Conservation (phyloP, 2,329 filamentous ascomycete genomes). For the Calonectria hongkongensis region DNA sequence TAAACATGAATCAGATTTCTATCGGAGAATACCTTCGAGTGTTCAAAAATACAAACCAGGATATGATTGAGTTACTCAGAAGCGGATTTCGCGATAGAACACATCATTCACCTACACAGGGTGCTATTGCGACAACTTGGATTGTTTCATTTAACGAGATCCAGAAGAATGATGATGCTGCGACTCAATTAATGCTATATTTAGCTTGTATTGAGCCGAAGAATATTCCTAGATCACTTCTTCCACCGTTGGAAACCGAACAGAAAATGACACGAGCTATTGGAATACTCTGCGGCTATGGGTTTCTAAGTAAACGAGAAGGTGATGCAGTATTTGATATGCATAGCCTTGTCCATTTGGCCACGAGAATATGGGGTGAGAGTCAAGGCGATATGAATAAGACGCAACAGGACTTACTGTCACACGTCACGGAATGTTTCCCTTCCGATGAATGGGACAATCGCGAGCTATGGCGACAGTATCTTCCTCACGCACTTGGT, state of each 20-base stretch:
- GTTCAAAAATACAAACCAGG: conserved; percentile 55
- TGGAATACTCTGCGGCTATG: conserved; percentile 58
- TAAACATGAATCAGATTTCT: conserved; percentile 56
- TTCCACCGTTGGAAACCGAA: conserved; percentile 46
- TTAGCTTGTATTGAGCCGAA: conserved; percentile 63
- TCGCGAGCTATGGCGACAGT: too few relatives aligned
- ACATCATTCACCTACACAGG: conserved; percentile 56
- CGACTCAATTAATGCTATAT: conserved; percentile 61
- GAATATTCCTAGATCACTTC: conserved; percentile 60
- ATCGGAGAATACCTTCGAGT: conserved; percentile 59
- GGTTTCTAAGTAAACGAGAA: conserved; percentile 55
- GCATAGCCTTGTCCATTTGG: conserved; percentile 61
- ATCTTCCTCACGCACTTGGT: too few relatives aligned
- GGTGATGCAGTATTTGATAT: conserved; percentile 58
- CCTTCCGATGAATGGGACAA: too few relatives aligned
- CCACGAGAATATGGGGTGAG: conserved; percentile 53
- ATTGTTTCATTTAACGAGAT: conserved; percentile 64
- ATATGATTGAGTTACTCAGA: conserved; percentile 42
- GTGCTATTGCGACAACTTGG: conserved; percentile 63
- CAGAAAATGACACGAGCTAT: conserved; percentile 53
- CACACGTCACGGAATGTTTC: too few relatives aligned
- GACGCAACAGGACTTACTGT: too few relatives aligned
- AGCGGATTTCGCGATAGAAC: conserved; percentile 59
- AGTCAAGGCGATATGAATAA: too few relatives aligned
- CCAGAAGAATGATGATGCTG: conserved; percentile 49